These are phyloP conservation scores for Xylaria sp. DNA, from an alignment of 2,329 filamentous ascomycete species.

Conservation along the genomic window DNA sequence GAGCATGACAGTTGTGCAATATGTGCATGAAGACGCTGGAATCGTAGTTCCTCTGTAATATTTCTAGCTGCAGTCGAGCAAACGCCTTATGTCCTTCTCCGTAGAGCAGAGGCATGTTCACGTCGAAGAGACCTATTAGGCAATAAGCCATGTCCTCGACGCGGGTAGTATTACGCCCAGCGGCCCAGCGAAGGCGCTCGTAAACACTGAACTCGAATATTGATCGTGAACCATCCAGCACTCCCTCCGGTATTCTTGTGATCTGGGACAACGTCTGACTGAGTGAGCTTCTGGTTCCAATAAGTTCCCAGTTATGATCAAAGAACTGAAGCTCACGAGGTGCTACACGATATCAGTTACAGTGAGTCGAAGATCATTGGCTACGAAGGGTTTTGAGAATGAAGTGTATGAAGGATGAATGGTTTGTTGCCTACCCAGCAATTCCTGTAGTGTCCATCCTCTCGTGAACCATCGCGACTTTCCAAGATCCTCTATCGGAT, in stretches of 20 bases:
- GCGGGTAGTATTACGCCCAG: constrained; percentile 1
- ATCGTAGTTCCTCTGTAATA: constrained; percentile 1
- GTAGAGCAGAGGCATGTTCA: constrained; percentile 17
- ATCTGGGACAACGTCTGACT: background rate
- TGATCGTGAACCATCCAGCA: background rate
- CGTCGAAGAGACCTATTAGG: constrained; percentile 11
- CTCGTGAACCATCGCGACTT: background rate
- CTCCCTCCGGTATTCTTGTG: background rate
- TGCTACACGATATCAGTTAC: background rate
- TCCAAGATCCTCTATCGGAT: background rate
- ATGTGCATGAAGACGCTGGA: background rate
- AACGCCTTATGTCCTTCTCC: constrained; percentile 11
- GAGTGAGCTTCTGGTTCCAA: background rate
- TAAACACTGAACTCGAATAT: background rate
- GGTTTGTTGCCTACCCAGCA: background rate
- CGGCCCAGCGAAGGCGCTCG: background rate
- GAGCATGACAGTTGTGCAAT: background rate
- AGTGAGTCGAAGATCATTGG: background rate
- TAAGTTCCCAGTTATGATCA: background rate
- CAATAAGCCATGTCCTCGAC: constrained; percentile 21
- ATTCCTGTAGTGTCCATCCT: constrained; percentile 7
- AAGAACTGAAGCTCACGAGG: background rate
- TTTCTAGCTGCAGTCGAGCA: constrained; percentile 11
- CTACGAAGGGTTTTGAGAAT: background rate
- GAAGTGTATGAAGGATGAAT: too few species aligned